Evolutionary conservation across 306 rosid species (phyloP).

Genomic region (Acacia acuminata): DNA sequence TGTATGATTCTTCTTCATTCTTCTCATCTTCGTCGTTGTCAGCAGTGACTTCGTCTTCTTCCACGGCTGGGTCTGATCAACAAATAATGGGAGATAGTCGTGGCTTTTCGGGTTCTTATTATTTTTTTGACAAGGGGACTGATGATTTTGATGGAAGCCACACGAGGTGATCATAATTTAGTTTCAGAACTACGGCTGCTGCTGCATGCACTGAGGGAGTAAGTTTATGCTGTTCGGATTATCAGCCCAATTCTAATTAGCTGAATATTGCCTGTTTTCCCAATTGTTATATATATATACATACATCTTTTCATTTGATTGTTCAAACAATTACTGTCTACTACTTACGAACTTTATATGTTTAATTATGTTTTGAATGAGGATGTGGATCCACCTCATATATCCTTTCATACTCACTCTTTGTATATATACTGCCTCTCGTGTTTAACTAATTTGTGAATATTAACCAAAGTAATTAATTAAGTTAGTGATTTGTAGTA

Average conservation of each 20-base stretch:
- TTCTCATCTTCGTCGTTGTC: constrained; percentile 24
- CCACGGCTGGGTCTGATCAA: neutral
- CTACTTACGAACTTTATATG: neutral
- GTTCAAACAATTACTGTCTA: neutral
- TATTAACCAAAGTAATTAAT: no score
- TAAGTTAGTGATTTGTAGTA: no score
- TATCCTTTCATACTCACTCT: neutral
- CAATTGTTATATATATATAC: neutral
- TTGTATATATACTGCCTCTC: no score
- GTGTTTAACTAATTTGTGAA: no score
- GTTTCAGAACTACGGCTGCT: neutral
- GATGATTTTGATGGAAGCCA: constrained; percentile 34
- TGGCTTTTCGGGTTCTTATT: constrained; percentile 11
- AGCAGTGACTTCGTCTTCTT: neutral
- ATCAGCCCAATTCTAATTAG: neutral
- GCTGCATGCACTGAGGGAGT: neutral
- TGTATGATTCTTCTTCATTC: constrained; percentile 10
- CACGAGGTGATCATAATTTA: neutral
- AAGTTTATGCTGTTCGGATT: neutral
- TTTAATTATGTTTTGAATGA: neutral
- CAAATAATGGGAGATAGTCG: constrained; percentile 19
- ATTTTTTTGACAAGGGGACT: constrained; percentile 19
- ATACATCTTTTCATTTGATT: neutral
- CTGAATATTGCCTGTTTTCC: neutral
- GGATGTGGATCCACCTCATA: neutral